These are phyloP conservation scores for Kurtzmaniella natalensis DNA, from an alignment of 1,139 yeast genomes.

Conservation along the genomic window DNA sequence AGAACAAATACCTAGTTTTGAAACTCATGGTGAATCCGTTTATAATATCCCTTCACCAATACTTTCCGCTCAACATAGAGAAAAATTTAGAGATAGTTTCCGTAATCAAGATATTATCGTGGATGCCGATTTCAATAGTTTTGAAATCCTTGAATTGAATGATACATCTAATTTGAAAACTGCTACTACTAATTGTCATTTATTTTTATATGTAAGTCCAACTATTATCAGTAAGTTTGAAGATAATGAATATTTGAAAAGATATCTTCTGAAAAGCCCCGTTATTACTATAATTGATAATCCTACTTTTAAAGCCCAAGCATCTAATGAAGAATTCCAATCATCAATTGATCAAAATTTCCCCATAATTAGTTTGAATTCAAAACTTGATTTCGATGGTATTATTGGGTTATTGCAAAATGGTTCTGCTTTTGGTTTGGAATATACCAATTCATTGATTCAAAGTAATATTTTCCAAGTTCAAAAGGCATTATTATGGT, in stretches of 20 bases:
- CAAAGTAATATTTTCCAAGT: constrained; percentile 36
- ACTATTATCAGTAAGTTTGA: constrained; percentile 16
- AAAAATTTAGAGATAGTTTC: constrained; percentile 17
- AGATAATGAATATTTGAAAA: no score
- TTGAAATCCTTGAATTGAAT: constrained; percentile 30
- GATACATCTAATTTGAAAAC: constrained; percentile 11
- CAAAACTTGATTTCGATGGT: constrained; percentile 26
- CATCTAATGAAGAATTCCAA: constrained; percentile 16
- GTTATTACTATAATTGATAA: constrained; percentile 39
- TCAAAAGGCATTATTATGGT: constrained; percentile 28
- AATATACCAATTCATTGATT: constrained; percentile 25
- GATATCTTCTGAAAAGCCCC: constrained; percentile 22
- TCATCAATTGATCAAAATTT: constrained; percentile 8
- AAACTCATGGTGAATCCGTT: constrained; percentile 1
- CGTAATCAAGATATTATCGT: constrained; percentile 1
- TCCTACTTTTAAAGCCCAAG: constrained; percentile 25
- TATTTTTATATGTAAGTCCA: constrained; percentile 27
- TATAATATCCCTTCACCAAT: constrained; percentile 32
- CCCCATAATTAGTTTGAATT: constrained; percentile 34
- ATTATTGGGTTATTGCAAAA: constrained; percentile 24
- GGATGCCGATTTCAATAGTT: constrained; percentile 13
- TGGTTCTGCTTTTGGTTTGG: constrained; percentile 31
- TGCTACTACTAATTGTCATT: constrained; percentile 19
- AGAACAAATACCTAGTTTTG: no score
- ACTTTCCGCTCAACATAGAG: constrained; percentile 25